These are phyloP conservation scores for Tylopilus subfusipes DNA, from an alignment of 768 basidiomycete species.

Conservation along the genomic window DNA sequence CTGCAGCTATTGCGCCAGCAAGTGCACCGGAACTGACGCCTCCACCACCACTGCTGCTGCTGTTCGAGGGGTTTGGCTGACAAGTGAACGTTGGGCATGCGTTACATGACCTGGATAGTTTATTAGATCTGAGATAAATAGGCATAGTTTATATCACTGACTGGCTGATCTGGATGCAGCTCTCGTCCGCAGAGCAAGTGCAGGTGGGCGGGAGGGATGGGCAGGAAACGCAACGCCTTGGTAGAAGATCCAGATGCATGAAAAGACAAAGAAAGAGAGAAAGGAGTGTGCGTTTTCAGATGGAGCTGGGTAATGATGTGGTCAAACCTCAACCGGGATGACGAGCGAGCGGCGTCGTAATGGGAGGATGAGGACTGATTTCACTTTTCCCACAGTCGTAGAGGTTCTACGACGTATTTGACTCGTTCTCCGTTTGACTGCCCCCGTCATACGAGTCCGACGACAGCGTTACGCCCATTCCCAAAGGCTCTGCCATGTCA, in stretches of 20 bases:
- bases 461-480: no score
- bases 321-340: constrained; percentile 14
- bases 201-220: constrained; percentile 46
- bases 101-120: constrained; percentile 48
- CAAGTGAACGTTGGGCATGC: constrained; percentile 55
- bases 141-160: constrained; percentile 28
- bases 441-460: no score
- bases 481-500: no score
- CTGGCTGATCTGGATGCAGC: constrained; percentile 61
- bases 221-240: constrained; percentile 52
- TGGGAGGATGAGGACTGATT: neutral
- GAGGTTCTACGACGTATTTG: neutral
- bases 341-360: constrained; percentile 4
- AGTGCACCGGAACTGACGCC: constrained; percentile 66
- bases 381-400: constrained; percentile 7
- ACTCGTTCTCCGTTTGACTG: no score
- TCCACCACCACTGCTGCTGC: constrained; percentile 27
- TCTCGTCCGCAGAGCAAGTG: constrained; percentile 51
- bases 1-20: constrained; percentile 69
- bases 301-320: constrained; percentile 16
- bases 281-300: constrained; percentile 34
- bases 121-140: constrained; percentile 5
- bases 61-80: constrained; percentile 30
- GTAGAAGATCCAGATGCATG: constrained; percentile 37
- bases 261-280: constrained; percentile 17